Evolutionary conservation across 352 stramenopile genomes (phyloP).

Genomic region (Thalassiosira hispida): DNA sequence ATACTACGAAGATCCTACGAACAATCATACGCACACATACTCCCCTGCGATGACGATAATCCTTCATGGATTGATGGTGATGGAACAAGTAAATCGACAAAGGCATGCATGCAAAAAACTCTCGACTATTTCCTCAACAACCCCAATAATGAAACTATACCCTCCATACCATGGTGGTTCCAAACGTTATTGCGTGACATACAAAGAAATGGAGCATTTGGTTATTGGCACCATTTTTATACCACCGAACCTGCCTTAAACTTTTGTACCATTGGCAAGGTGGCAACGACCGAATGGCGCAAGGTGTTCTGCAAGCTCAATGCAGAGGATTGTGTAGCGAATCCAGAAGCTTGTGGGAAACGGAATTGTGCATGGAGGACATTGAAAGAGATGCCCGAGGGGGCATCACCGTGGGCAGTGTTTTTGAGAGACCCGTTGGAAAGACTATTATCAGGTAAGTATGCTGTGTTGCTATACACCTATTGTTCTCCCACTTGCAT

Average conservation of each 20-base stretch:
- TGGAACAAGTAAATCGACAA: conserved; percentile 8
- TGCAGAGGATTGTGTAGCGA: conserved; percentile 7
- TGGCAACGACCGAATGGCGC: conserved; percentile 60
- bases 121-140: conserved; percentile 7
- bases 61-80: neutral
- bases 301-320: conserved; percentile 48
- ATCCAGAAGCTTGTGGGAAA: conserved; percentile 27
- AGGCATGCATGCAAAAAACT: conserved; percentile 37
- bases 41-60: conserved; percentile 24
- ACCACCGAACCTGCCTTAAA: conserved; percentile 36
- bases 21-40: conserved; percentile 30
- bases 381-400: conserved; percentile 25
- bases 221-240: conserved; percentile 47
- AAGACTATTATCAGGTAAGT: conserved; percentile 52
- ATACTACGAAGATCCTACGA: conserved; percentile 41
- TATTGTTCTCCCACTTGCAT: no score
- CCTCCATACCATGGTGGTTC: conserved; percentile 47
- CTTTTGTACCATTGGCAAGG: conserved; percentile 62
- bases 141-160: neutral
- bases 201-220: conserved; percentile 17
- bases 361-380: conserved; percentile 17
- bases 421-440: conserved; percentile 74
- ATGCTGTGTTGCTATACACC: no score
- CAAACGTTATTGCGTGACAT: conserved; percentile 48
- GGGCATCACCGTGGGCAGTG: conserved; percentile 38